Base-by-base conservation (phyloP, 164 flowering plant species). In the Protea cynaroides region DNA sequence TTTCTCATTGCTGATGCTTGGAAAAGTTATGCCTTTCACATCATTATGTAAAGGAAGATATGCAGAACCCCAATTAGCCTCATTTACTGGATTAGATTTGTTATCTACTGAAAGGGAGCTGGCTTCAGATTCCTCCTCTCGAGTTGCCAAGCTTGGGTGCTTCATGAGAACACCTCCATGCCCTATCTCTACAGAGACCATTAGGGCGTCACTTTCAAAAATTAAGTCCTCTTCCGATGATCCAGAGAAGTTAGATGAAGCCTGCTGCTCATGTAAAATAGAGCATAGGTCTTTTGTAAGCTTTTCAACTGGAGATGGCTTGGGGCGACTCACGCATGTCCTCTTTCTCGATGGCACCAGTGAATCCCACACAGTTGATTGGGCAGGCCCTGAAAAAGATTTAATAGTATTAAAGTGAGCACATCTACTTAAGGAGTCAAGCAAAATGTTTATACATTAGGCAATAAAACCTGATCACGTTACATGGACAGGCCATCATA, bases 111-210 rank as follows among this genome's bases (percentile, higher is more conserved):
- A 82, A 70, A 91, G 80, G 53, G 99, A 94, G 78, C 97, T 94
- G 66, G 97, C 97, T 75, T 87, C 97, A 57, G 97, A 92, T 74
- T 92, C 99, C 80, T 92, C 97, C 58, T 92, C 99, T 61, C 87
- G 85, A 54, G 75, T 76, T 50, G 74, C 80, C 46, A 86, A 75
- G 63, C 71, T 85, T 8, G 92, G 96, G 73, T 90, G 92, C 72
- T 85, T 80, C 29, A 92, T 86, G 49, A 95, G 92, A 66, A 92
- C 82, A 71, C 92, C 83, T 71, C 99, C 99, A 79, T 95, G 96
- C 46, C 97, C 97, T 69, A 88, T 88, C 82, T 95, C 99, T 73
- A 86, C 88, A 64, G 97, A 89, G 23, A 80, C 92, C 96, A 92
- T 83, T 3, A 96, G 91, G n/a, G 79, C 80, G 69, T 84, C 90